phyloP scores from a whole-genome alignment of 306 rosid genomes.

The Amphicarpaea edgeworthii region DNA sequence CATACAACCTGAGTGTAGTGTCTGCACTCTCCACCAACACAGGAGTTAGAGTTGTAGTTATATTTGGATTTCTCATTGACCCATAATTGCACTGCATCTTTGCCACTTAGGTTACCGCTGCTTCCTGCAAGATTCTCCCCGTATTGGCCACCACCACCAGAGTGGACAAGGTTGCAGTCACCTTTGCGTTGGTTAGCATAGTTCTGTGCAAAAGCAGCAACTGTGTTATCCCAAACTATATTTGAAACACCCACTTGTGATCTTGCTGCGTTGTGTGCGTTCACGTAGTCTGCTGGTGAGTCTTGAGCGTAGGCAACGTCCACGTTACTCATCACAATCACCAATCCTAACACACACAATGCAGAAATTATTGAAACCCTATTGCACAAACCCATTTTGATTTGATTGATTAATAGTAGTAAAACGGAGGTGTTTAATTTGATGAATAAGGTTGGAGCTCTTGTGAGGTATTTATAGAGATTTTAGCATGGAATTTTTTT shows the following conservation, averaged over 20 bases:
- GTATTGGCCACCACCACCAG: slow-evolving; percentile 26
- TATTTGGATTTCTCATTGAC: slow-evolving; percentile 51
- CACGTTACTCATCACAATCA: not conserved
- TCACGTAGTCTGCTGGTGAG: slow-evolving; percentile 40
- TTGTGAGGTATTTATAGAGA: not conserved
- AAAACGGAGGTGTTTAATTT: not conserved
- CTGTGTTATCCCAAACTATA: slow-evolving; percentile 36
- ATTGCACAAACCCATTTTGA: not conserved
- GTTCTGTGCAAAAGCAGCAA: slow-evolving; percentile 45
- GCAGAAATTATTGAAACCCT: slow-evolving; percentile 2
- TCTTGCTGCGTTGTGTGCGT: slow-evolving; percentile 54
- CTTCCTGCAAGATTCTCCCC: slow-evolving; percentile 36
- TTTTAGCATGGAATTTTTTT: not conserved
- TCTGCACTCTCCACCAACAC: slow-evolving; percentile 44
- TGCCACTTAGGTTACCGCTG: slow-evolving; percentile 16
- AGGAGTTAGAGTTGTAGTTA: slow-evolving; percentile 44
- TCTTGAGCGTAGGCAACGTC: slow-evolving; percentile 39
- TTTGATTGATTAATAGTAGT: too few species aligned
- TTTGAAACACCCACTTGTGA: slow-evolving; percentile 44
- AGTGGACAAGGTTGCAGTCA: slow-evolving; percentile 45
- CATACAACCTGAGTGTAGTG: slow-evolving; percentile 70
- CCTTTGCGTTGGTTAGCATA: slow-evolving; percentile 45
- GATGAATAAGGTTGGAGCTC: not conserved
- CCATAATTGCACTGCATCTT: slow-evolving; percentile 49
- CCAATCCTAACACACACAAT: slow-evolving; percentile 5